These are phyloP conservation scores for Cupressus sempervirens DNA, from an alignment of 75 land plant genomes.

Conservation along the genomic window DNA sequence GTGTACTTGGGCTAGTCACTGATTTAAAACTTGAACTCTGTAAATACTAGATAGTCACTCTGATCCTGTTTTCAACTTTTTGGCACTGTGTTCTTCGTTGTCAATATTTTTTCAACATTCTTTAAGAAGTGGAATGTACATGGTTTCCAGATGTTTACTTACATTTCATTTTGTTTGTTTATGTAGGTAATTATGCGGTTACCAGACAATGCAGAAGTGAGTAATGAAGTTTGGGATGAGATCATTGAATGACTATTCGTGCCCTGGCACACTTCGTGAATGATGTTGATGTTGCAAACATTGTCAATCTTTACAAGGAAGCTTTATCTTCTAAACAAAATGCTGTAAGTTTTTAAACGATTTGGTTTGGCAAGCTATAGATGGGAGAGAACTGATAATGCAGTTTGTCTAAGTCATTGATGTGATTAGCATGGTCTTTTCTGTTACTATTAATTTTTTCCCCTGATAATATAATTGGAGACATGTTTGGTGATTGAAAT, in stretches of 20 bases:
- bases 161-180: not conserved
- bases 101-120: slow-evolving; percentile 22
- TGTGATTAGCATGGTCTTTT: not conserved
- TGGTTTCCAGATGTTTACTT: not conserved
- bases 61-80: not conserved
- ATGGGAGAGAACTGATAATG: slow-evolving; percentile 20
- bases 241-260: slow-evolving; percentile 75
- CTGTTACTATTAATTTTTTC: not conserved
- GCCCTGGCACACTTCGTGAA: slow-evolving; percentile 74
- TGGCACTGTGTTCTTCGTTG: not conserved
- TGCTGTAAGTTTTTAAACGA: slow-evolving; percentile 36
- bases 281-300: slow-evolving; percentile 55
- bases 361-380: not conserved
- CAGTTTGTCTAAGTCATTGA: not conserved
- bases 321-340: slow-evolving; percentile 62
- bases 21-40: not conserved
- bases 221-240: slow-evolving; percentile 80
- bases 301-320: slow-evolving; percentile 56
- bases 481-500: not conserved
- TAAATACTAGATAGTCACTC: slow-evolving; percentile 5
- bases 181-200: slow-evolving; percentile 77
- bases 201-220: slow-evolving; percentile 89
- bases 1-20: not conserved
- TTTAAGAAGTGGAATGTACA: not conserved
- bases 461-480: not conserved